A percentile compares a stretch with the other conserved stretches of the same genome.
These are phyloP conservation scores for Cinnamomum chago DNA, from an alignment of 164 flowering plant genomes.

Conservation along the genomic window DNA sequence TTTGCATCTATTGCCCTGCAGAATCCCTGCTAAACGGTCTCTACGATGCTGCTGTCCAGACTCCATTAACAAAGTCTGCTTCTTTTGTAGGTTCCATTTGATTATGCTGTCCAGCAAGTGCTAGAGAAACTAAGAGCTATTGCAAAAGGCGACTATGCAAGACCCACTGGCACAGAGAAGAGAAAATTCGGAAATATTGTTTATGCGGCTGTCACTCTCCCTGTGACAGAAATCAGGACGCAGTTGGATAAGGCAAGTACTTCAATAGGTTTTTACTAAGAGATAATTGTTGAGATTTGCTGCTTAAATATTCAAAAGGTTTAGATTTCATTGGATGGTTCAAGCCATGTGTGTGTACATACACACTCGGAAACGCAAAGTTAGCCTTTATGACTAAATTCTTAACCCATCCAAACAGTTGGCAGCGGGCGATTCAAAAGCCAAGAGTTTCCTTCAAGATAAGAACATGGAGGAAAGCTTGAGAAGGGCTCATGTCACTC, in stretches of 20 bases:
- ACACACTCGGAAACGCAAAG: too few species aligned
- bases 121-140: conserved; percentile 56
- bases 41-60: neutral
- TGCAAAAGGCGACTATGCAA: conserved; percentile 57
- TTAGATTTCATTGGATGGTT: neutral
- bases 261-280: neutral
- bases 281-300: too few species aligned
- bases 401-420: conserved; percentile 34
- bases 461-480: conserved; percentile 43
- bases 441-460: conserved; percentile 47
- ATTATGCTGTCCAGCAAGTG: conserved; percentile 61
- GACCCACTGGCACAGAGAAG: conserved; percentile 52
- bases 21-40: too few species aligned
- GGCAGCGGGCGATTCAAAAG: conserved; percentile 36
- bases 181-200: conserved; percentile 66
- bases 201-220: conserved; percentile 79
- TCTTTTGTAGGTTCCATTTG: conserved; percentile 75
- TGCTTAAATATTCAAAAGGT: neutral
- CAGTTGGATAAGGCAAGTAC: conserved; percentile 43
- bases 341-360: neutral
- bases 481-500: conserved; percentile 75
- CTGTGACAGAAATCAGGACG: conserved; percentile 50
- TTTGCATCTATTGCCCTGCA: too few species aligned
- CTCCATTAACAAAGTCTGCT: neutral
- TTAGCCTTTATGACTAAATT: neutral